Evolutionary conservation across 139 green algal genomes (phyloP), one percentile per base, ranked within the genome.

Genomic region (Desmodesmus armatus): DNA sequence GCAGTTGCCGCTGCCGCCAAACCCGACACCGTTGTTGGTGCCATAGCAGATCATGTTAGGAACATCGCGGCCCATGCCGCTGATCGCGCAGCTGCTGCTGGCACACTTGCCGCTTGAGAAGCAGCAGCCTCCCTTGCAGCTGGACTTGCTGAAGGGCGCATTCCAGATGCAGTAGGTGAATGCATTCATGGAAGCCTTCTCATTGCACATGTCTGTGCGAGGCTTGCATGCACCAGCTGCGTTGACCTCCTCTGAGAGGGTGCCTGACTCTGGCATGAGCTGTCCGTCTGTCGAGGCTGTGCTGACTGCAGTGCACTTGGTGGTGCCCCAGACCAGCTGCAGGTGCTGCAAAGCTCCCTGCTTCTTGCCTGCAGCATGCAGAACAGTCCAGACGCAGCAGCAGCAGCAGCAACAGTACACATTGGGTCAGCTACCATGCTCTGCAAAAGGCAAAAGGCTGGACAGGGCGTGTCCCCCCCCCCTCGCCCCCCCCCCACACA

Each of bases 31-130:
- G 25, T 21, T 33, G 80, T 86, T 86, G 3, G 75, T 53, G 25
- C 80, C 80, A 33, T 86, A 86, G 80, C 80, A 86, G 51, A 86
- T 80, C 39, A 79, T 80, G 49, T 80, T 73, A 6, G 67, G n/a
- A 3, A 86, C 80, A 13, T 86, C 80, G 15, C 35, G 35, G 27
- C 80, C 80, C 4, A 86, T 23, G 3, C 80, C 80, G 5, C 33
- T 62, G 65, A 86, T 86, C 0, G 67, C 33, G 21, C 80, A 86
- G 69, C 80, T 86, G 69, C 80, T 86, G 80, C 80, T 86, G 37
- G 80, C 70, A 37, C 80, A 86, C 69, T 86, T 86, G 67, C 80
- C 80, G 55, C 69, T 80, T 51, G 37, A 65, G 27, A 37, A 33
- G 69, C 80, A 86, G 69, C 80, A 86, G 25, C 80, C 80, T 27